Evolutionary conservation across 192 early-diverging fungal genomes (phyloP).

Genomic region (Coemansia sp.): DNA sequence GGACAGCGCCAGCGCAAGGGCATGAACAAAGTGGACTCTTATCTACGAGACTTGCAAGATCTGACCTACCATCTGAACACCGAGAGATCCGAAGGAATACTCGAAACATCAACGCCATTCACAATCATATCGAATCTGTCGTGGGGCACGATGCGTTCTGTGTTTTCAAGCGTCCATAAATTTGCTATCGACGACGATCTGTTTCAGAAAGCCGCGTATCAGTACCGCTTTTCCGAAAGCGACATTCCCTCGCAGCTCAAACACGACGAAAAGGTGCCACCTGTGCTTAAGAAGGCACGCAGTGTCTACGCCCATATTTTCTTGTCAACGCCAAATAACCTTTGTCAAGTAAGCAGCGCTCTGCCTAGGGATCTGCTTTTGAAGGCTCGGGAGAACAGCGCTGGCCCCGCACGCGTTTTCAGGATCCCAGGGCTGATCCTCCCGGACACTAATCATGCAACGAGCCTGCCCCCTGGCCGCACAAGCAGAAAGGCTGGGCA

Average conservation of each 20-base stretch:
- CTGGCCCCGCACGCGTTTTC: conserved; percentile 16
- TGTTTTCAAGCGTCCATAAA: conserved; percentile 15
- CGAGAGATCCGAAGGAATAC: conserved; percentile 1
- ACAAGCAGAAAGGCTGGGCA: neutral
- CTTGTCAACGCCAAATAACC: conserved; percentile 16
- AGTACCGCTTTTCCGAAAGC: conserved; percentile 9
- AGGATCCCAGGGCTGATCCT: neutral
- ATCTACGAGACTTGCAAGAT: conserved; percentile 16
- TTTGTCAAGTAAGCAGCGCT: conserved; percentile 12
- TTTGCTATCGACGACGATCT: conserved; percentile 13
- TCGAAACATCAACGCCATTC: conserved; percentile 35
- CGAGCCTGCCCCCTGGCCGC: neutral
- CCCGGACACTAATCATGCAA: neutral
- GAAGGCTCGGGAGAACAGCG: conserved; percentile 4
- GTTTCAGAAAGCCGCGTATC: conserved; percentile 9
- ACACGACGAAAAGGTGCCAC: conserved; percentile 5
- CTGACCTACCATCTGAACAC: conserved; percentile 18
- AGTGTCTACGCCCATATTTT: conserved; percentile 21
- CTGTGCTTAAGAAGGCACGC: conserved; percentile 15
- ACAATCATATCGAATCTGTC: conserved; percentile 32
- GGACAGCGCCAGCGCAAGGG: conserved; percentile 42
- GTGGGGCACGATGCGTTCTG: conserved; percentile 36
- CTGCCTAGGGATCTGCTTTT: conserved; percentile 9
- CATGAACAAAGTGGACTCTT: conserved; percentile 39
- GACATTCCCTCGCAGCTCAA: conserved; percentile 4